Base-by-base conservation (phyloP, 305 asterid species). In the Fraxinus nigra region DNA sequence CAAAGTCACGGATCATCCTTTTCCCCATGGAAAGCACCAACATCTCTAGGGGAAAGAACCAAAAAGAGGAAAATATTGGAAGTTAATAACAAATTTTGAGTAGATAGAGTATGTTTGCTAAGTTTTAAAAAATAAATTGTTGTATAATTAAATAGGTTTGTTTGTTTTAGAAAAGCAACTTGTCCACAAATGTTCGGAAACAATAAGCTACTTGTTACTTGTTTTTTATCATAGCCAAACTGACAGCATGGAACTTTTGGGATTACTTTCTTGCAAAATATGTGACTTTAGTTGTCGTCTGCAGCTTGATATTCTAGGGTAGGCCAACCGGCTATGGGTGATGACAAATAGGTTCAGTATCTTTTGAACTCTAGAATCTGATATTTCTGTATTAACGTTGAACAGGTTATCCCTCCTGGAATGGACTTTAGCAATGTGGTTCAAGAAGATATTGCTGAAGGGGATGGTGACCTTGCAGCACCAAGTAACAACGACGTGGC, bases 11-110 rank as follows among this genome's bases (percentile, higher is more conserved):
- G 35, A 65, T 89, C 85, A 91, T 81, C 92, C 80, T 83, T 85
- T 89, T 37, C 91, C 83, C 95, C 97, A 92, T 2, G 95, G 90
- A 32, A 92, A 90, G 93, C 97, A 94, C 74, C 88, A 74, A 81
- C 98, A 94, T 56, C 95, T 85, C 98, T 94, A 82, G 4, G 74
- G 74, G 16, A 84, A 85, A 76, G 16, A 78, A 43, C 1, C 34
- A 5, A 65, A 7, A 26, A 80, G 34, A 73, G 24, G 14, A 70
- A 1, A n/a, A 32, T 10, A 4, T 7, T 40, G 14, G 48, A 40
- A 40, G 48, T 40, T 9, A 40, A 4, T 1, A 40, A 40, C 9
- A 7, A 40, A 9, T 24, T 51, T 32, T 22, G 7, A 51, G 33
- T 30, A 18, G 74, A 63, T n/a, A 65, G 37, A 26, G 18, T 18